Conservation (phyloP, 495 filamentous ascomycete species). For the Hypoxylon crocopeplum region DNA sequence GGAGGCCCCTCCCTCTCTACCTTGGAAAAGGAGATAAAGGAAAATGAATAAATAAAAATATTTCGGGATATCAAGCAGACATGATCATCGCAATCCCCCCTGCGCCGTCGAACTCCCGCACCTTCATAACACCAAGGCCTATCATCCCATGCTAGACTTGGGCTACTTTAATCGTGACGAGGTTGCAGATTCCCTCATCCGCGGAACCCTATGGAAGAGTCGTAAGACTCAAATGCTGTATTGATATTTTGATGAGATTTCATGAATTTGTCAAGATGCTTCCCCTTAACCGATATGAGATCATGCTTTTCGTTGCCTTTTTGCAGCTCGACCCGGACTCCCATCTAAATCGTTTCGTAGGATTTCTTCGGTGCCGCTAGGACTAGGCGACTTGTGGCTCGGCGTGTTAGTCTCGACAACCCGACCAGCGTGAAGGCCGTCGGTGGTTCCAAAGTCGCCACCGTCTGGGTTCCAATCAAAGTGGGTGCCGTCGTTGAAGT, state of each 20-base stretch:
- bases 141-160: no score
- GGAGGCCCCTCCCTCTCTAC: neutral
- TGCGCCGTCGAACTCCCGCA: conserved; percentile 24
- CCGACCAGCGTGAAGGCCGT: conserved; percentile 37
- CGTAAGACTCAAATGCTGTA: no score
- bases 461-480: conserved; percentile 39
- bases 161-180: no score
- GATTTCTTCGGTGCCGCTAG: conserved; percentile 56
- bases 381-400: conserved; percentile 49
- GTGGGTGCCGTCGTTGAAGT: conserved; percentile 23
- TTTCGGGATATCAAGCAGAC: conserved; percentile 31
- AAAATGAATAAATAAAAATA: neutral
- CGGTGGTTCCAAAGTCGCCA: conserved; percentile 23
- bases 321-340: conserved; percentile 48
- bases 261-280: no score
- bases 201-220: no score
- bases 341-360: conserved; percentile 42
- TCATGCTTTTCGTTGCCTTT: conserved; percentile 47
- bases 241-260: no score
- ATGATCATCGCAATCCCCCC: conserved; percentile 3
- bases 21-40: neutral
- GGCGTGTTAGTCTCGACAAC: conserved; percentile 43
- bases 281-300: neutral
- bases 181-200: no score
- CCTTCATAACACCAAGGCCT: conserved; percentile 2